Conservation (phyloP, 352 stramenopile genomes). For the Blastocystis sp. region DNA sequence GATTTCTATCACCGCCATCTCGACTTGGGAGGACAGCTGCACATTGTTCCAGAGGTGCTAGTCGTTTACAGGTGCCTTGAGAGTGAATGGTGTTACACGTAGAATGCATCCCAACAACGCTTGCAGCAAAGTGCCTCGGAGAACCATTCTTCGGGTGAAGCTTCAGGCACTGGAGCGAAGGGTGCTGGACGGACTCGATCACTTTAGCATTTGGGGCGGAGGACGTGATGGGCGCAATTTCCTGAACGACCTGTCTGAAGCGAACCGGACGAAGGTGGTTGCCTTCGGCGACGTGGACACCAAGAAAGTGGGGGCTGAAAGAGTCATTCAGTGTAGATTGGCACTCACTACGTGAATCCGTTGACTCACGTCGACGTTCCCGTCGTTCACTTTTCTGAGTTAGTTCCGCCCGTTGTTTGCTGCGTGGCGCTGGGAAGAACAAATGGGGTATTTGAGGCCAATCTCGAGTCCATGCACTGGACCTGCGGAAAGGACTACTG, state of each 20-base stretch:
- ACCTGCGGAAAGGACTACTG: slow-evolving; percentile 63
- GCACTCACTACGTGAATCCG: slow-evolving; percentile 51
- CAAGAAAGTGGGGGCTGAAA: slow-evolving; percentile 59
- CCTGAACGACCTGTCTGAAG: slow-evolving; percentile 59
- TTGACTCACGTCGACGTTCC: slow-evolving; percentile 54
- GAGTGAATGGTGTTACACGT: slow-evolving; percentile 1
- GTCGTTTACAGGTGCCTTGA: slow-evolving; percentile 63
- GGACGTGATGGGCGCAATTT: slow-evolving; percentile 68
- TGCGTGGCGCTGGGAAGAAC: slow-evolving; percentile 68
- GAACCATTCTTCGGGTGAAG: slow-evolving; percentile 70
- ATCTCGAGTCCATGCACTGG: slow-evolving; percentile 69
- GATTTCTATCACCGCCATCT: slow-evolving; percentile 70
- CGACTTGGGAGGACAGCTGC: slow-evolving; percentile 45
- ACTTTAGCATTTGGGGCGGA: slow-evolving; percentile 67
- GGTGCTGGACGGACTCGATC: slow-evolving; percentile 15
- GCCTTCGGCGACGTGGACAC: slow-evolving; percentile 66
- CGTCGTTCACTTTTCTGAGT: slow-evolving; percentile 67
- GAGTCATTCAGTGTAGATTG: slow-evolving; percentile 49
- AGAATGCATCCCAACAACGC: slow-evolving; percentile 64
- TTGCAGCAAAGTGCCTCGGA: slow-evolving; percentile 40
- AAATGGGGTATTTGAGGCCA: slow-evolving; percentile 63
- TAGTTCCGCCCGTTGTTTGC: slow-evolving; percentile 64
- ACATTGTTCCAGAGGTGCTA: slow-evolving; percentile 57
- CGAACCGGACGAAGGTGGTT: slow-evolving; percentile 65
- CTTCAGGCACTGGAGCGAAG: slow-evolving; percentile 56